These are phyloP conservation scores for Sporothrix brunneoviolacea DNA, from an alignment of 2,329 filamentous ascomycete species.

Conservation along the genomic window DNA sequence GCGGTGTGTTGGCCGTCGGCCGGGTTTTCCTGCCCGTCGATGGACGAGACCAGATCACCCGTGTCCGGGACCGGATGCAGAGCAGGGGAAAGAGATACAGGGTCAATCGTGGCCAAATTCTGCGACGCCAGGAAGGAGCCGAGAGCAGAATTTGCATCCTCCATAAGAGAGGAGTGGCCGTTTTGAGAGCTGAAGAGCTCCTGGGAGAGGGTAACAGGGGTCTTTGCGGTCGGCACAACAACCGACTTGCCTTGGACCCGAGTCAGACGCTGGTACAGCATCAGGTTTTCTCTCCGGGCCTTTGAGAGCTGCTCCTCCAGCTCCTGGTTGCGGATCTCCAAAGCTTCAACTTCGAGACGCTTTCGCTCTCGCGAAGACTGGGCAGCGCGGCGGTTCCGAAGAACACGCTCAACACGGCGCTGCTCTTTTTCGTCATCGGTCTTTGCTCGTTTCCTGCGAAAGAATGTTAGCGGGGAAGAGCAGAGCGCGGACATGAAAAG, in stretches of 20 bases:
- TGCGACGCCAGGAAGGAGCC: slow-evolving; percentile 37
- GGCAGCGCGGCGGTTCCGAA: slow-evolving; percentile 89
- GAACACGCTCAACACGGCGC: slow-evolving; percentile 90
- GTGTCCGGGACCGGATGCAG: slow-evolving; percentile 46
- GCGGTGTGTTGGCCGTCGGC: background rate
- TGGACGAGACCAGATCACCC: slow-evolving; percentile 20
- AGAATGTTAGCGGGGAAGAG: background rate
- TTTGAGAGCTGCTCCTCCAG: slow-evolving; percentile 53
- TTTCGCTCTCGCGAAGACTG: slow-evolving; percentile 96
- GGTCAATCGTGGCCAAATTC: slow-evolving; percentile 48
- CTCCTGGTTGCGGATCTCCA: slow-evolving; percentile 68
- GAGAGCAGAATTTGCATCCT: slow-evolving; percentile 28
- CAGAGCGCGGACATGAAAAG: background rate
- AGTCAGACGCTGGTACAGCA: slow-evolving; percentile 44
- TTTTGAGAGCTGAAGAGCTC: slow-evolving; percentile 49
- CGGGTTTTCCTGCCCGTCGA: slow-evolving; percentile 3
- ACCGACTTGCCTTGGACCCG: slow-evolving; percentile 40
- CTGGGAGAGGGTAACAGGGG: slow-evolving; percentile 50
- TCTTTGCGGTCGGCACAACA: slow-evolving; percentile 34
- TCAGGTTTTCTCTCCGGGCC: slow-evolving; percentile 34
- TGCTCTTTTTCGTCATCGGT: slow-evolving; percentile 99
- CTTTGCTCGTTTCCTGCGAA: slow-evolving; percentile 81
- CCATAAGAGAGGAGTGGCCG: slow-evolving; percentile 25
- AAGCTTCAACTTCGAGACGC: slow-evolving; percentile 76
- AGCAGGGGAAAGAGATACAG: slow-evolving; percentile 53